Evolutionary conservation across 441 rosid species (phyloP), one percentile per base, ranked within the genome.

Genomic region (Mallotus repandus): DNA sequence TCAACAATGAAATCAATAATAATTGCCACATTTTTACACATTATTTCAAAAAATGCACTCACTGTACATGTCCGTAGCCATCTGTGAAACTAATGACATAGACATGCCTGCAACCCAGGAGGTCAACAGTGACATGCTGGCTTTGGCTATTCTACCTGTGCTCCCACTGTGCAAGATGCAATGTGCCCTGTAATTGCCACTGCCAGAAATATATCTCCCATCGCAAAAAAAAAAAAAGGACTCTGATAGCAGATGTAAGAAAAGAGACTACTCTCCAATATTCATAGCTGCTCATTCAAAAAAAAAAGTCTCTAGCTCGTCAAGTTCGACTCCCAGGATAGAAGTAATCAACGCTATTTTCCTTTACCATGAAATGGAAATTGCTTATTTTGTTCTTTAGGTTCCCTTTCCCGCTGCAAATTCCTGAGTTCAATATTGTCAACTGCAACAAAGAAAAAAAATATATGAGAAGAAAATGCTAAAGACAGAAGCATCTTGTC

Each of bases 351-450:
- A 87, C 82, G 7, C 81, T 78, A 68, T 89, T 93, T 61, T 93
- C 98, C 85, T 88, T 93, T 72, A 89, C 81, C 90, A 74, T 86
- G 83, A 88, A 91, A 59, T 91, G 98, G 80, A 95, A 93, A 83
- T 88, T 90, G 77, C 82, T 85, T 66, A 84, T 76, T 79, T 86
- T 85, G 86, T 78, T 88, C 79, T 81, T 74, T 25, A 81, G 77
- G 75, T 76, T 82, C 57, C 82, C 79, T 50, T 58, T 76, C n/a
- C 66, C 74, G n/a, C 69, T 73, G 72, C 66, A 50, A 10, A 67
- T 65, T 77, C 81, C 84, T 69, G 79, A 81, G 86, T 84, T 86
- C 83, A 87, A 53, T 79, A 91, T 86, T 9, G 89, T 88, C 81
- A 91, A 69, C 97, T 90, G 91, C 80, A 78, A 80, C 63, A 69